A percentile compares a stretch with the other conserved stretches of the same genome.
phyloP scores from a whole-genome alignment of 345 rosid species.

The Trapa bicornis region DNA sequence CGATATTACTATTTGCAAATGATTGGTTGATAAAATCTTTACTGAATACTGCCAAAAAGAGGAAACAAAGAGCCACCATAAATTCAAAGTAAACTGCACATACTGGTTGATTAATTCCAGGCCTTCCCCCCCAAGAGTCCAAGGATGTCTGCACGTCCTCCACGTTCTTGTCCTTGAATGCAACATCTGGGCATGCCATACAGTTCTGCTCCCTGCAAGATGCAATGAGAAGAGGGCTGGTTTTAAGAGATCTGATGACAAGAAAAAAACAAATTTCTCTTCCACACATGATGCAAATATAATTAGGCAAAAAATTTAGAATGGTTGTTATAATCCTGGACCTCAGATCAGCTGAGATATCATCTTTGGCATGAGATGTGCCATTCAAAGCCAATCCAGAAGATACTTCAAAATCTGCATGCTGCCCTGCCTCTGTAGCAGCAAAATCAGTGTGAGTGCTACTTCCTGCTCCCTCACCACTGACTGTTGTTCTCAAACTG shows the following conservation, averaged over 20 bases:
- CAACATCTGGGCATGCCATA: constrained; percentile 22
- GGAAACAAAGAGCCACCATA: not conserved
- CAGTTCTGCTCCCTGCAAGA: constrained; percentile 34
- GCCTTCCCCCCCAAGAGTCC: constrained; percentile 58
- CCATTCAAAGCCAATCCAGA: constrained; percentile 66
- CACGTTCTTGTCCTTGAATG: constrained; percentile 42
- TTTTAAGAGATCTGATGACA: constrained; percentile 30
- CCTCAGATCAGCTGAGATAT: constrained; percentile 35
- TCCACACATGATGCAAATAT: not conserved
- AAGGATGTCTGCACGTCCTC: constrained; percentile 53
- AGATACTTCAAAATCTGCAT: constrained; percentile 25
- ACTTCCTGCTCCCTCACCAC: constrained; percentile 30
- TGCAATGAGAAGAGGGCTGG: constrained; percentile 23
- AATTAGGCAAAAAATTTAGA: not conserved
- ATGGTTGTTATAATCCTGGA: constrained; percentile 46
- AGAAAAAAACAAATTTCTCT: not conserved
- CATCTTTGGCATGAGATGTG: constrained; percentile 53
- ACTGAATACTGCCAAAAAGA: too few species aligned
- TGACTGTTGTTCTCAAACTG: constrained; percentile 34
- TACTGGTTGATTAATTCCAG: constrained; percentile 63
- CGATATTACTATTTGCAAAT: too few species aligned
- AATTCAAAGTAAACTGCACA: not conserved
- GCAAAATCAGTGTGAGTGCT: constrained; percentile 22
- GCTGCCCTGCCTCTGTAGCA: constrained; percentile 24
- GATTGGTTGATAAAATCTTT: too few species aligned